These are phyloP conservation scores for Cladosporium phlei DNA, from an alignment of 2,329 filamentous ascomycete species.

Conservation along the genomic window DNA sequence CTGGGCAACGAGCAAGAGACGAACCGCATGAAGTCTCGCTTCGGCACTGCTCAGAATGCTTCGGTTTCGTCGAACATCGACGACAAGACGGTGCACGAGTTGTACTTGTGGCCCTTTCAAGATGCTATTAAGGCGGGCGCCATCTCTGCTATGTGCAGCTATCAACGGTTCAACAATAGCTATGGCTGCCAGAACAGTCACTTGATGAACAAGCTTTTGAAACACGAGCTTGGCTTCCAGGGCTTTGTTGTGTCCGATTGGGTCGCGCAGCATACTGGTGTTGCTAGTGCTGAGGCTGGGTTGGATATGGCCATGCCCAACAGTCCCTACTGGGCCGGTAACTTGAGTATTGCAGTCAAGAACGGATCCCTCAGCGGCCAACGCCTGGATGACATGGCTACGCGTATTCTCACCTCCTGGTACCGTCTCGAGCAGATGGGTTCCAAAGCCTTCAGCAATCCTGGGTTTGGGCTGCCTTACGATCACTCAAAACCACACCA, in stretches of 20 bases:
- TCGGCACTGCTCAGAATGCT: conserved; percentile 20
- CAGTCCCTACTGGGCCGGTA: conserved; percentile 18
- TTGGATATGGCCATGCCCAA: conserved; percentile 30
- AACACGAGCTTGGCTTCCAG: conserved; percentile 50
- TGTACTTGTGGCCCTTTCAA: conserved; percentile 52
- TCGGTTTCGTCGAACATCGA: conserved; percentile 45
- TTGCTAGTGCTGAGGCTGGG: conserved; percentile 25
- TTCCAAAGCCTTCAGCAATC: conserved; percentile 12
- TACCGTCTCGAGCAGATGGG: conserved; percentile 18
- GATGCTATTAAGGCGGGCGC: conserved; percentile 64
- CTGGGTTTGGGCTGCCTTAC: conserved; percentile 42
- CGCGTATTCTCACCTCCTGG: conserved; percentile 28
- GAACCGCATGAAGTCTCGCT: conserved; percentile 20
- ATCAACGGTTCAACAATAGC: conserved; percentile 66
- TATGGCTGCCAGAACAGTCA: conserved; percentile 63
- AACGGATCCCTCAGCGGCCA: conserved; percentile 29
- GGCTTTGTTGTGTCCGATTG: conserved; percentile 49
- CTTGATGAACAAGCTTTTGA: conserved; percentile 58
- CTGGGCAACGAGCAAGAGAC: conserved; percentile 30
- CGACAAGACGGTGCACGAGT: conserved; percentile 21
- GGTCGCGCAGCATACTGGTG: conserved; percentile 27
- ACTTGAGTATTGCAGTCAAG: conserved; percentile 26
- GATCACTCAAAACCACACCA: conserved; percentile 46
- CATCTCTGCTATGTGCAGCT: conserved; percentile 66
- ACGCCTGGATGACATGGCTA: conserved; percentile 32